Percentiles rank a stretch among this genome's conserved stretches.
Conservation (phyloP, 73 alveolate species). For the Loxodes magnus region DNA sequence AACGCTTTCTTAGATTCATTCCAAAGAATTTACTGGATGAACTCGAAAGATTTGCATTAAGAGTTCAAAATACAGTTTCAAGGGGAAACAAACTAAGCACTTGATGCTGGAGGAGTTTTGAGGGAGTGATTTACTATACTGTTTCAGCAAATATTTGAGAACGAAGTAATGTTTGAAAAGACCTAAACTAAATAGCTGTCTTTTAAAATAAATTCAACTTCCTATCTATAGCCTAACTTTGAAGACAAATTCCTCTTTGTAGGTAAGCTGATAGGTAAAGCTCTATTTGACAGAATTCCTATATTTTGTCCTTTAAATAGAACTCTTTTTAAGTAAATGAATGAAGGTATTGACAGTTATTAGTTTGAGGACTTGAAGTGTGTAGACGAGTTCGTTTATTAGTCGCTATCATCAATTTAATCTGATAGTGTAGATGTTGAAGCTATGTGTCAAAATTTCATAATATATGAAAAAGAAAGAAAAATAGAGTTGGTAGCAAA, state of each 20-base stretch:
- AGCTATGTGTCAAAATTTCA: constrained; percentile 10
- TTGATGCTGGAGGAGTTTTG: constrained; percentile 74
- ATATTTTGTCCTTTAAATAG: constrained; percentile 51
- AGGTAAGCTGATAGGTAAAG: constrained; percentile 65
- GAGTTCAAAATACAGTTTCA: constrained; percentile 50
- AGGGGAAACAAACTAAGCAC: constrained; percentile 52
- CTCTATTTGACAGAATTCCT: constrained; percentile 57
- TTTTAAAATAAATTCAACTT: constrained; percentile 13
- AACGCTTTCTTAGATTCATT: constrained; percentile 50
- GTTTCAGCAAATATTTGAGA: constrained; percentile 31
- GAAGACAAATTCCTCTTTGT: constrained; percentile 27
- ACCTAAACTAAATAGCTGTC: constrained; percentile 46
- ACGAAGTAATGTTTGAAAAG: constrained; percentile 40
- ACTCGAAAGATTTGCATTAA: constrained; percentile 32
- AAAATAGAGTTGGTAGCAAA: constrained; percentile 3
- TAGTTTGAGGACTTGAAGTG: constrained; percentile 18
- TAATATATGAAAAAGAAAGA: not conserved
- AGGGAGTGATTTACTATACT: constrained; percentile 61
- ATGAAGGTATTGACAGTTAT: constrained; percentile 20
- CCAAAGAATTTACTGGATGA: constrained; percentile 18
- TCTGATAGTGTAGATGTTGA: constrained; percentile 35
- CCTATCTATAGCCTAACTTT: not conserved
- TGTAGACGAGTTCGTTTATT: constrained; percentile 1
- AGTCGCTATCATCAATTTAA: constrained; percentile 15
- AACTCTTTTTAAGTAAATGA: constrained; percentile 43